phyloP scores from a whole-genome alignment of 805 yeast genomes.

The Clavispora asparagi region DNA sequence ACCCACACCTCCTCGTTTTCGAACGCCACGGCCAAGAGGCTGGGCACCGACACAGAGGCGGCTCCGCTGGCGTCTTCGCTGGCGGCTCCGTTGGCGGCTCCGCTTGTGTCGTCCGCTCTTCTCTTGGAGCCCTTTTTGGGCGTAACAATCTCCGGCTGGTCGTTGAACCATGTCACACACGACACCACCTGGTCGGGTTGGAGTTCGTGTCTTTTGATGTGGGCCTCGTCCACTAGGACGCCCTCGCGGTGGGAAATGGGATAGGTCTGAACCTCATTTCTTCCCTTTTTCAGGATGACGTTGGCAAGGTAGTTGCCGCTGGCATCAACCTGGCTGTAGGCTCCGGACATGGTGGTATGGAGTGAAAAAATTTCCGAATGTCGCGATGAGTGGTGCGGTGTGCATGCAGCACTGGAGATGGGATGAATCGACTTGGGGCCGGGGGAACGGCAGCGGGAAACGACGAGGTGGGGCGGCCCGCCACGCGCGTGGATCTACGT shows the following conservation, averaged over 20 bases:
- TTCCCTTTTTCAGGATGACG: slow-evolving; percentile 38
- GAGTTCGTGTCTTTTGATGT: slow-evolving; percentile 27
- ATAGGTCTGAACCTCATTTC: slow-evolving; percentile 43
- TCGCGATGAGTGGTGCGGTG: slow-evolving; percentile 3
- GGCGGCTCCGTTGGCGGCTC: no score
- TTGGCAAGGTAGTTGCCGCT: slow-evolving; percentile 31
- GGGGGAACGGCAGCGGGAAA: no score
- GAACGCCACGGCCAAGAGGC: slow-evolving; percentile 27
- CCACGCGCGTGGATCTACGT: no score
- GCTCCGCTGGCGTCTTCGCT: background rate
- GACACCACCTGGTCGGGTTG: slow-evolving; percentile 34
- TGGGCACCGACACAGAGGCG: background rate
- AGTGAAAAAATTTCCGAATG: slow-evolving; percentile 1
- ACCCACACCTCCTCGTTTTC: slow-evolving; percentile 36
- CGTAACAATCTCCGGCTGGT: slow-evolving; percentile 8
- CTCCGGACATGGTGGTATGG: slow-evolving; percentile 7
- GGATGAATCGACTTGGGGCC: no score
- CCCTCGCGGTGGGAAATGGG: slow-evolving; percentile 14
- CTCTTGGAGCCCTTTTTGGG: slow-evolving; percentile 18
- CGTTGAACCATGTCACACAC: slow-evolving; percentile 32
- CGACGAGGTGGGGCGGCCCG: no score
- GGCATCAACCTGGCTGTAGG: slow-evolving; percentile 21
- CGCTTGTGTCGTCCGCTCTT: slow-evolving; percentile 1
- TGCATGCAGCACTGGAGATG: slow-evolving; percentile 1
- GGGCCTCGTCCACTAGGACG: background rate